Evolutionary conservation across 306 rosid genomes (phyloP).

Genomic region (Cucurbita maxima): DNA sequence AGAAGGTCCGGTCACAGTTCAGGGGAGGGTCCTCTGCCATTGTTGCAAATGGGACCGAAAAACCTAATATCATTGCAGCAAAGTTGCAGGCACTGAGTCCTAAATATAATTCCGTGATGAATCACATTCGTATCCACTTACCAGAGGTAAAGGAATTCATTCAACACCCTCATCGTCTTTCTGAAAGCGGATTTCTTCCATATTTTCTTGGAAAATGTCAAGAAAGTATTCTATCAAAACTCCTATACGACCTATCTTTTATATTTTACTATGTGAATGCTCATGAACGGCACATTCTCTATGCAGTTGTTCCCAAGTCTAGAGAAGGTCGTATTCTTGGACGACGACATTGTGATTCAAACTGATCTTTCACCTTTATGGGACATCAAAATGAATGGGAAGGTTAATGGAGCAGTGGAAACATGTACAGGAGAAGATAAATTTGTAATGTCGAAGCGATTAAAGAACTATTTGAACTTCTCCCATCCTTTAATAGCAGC

Average conservation of each 20-base stretch:
- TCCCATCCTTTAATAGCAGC: conserved; percentile 68
- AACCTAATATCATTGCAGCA: conserved; percentile 72
- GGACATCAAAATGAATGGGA: conserved; percentile 86
- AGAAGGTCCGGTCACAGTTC: conserved; percentile 64
- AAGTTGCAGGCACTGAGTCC: conserved; percentile 96
- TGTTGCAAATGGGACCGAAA: conserved; percentile 62
- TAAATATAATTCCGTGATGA: conserved; percentile 93
- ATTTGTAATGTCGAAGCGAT: conserved; percentile 88
- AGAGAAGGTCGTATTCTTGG: conserved; percentile 82
- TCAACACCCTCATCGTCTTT: background rate
- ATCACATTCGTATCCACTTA: conserved; percentile 83
- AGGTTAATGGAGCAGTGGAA: conserved; percentile 96
- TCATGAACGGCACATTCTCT: background rate
- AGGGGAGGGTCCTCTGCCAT: conserved; percentile 95
- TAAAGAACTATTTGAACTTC: conserved; percentile 90
- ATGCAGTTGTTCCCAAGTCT: conserved; percentile 89
- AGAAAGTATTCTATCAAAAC: background rate
- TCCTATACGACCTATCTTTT: background rate
- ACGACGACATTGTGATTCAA: conserved; percentile 86
- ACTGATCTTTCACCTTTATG: conserved; percentile 97
- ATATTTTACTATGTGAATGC: background rate
- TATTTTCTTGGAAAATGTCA: background rate
- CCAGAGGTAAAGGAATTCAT: conserved; percentile 56
- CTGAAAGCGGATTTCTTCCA: background rate
- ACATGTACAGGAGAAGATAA: conserved; percentile 87